A percentile compares a stretch with the other conserved stretches of the same genome.
Conservation (phyloP, 2,329 filamentous ascomycete genomes). For the Botrytis fabae region DNA sequence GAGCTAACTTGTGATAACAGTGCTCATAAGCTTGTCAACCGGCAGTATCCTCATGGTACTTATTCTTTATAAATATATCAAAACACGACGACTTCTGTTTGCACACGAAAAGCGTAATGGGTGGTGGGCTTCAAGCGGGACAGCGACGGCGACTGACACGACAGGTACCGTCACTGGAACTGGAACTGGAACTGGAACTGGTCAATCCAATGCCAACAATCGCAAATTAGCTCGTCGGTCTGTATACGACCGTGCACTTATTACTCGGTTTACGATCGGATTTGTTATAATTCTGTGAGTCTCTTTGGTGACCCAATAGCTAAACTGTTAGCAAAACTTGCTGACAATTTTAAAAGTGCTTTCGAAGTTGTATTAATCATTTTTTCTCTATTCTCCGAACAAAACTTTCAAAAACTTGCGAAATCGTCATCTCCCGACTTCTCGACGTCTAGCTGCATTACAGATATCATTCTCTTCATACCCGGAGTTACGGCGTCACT, state of each 20-base stretch:
- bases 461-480: conserved; percentile 43
- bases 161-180: conserved; percentile 20
- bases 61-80: conserved; percentile 47
- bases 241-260: conserved; percentile 49
- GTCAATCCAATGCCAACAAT: conserved; percentile 13
- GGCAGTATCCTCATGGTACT: conserved; percentile 44
- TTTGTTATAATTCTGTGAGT: conserved; percentile 44
- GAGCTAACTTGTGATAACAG: conserved; percentile 35
- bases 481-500: conserved; percentile 44
- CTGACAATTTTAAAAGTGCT: conserved; percentile 28
- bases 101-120: conserved; percentile 35
- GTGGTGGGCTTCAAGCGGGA: conserved; percentile 34
- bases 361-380: conserved; percentile 46
- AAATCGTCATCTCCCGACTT: conserved; percentile 42
- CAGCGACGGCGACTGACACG: conserved; percentile 24
- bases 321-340: conserved; percentile 18
- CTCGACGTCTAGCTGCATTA: conserved; percentile 37
- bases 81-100: conserved; percentile 42
- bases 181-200: conserved; percentile 14
- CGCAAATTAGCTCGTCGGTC: conserved; percentile 30
- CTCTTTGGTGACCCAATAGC: background rate
- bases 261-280: conserved; percentile 48
- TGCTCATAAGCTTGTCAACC: conserved; percentile 44
- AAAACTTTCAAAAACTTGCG: conserved; percentile 35
- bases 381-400: conserved; percentile 42